Conservation (phyloP, 1,284 basidiomycete genomes). For the Ustilago shanxiensis region DNA sequence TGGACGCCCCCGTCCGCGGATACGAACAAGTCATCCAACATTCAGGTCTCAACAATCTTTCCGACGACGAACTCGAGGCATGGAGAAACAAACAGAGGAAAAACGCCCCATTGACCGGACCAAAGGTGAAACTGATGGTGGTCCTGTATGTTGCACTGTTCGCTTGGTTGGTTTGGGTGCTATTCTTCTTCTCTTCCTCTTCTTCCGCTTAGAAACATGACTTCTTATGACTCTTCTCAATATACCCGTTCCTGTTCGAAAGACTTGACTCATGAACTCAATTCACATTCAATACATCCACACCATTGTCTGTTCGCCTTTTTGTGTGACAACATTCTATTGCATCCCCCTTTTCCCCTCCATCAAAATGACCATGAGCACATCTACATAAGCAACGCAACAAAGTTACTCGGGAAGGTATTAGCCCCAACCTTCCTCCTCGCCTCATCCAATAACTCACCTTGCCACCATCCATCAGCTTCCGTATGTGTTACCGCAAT, state of each 20-base stretch:
- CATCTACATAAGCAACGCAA: constrained; percentile 73
- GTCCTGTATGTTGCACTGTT: constrained; percentile 57
- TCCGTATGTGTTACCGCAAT: constrained; percentile 92
- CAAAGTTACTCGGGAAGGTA: constrained; percentile 92
- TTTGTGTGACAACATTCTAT: not conserved
- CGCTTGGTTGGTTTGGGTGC: constrained; percentile 30
- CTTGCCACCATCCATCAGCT: constrained; percentile 95
- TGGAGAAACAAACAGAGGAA: constrained; percentile 57
- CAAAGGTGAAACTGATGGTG: constrained; percentile 49
- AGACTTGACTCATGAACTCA: not conserved
- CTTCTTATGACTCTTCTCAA: not conserved
- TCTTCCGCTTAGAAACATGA: not conserved
- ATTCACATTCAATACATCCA: not conserved
- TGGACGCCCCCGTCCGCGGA: constrained; percentile 74
- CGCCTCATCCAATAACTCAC: constrained; percentile 83
- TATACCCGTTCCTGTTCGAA: constrained; percentile 12
- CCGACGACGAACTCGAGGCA: constrained; percentile 64
- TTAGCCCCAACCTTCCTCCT: constrained; percentile 82
- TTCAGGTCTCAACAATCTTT: constrained; percentile 51
- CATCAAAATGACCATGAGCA: not conserved
- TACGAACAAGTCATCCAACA: constrained; percentile 71
- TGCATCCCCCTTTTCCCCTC: not conserved
- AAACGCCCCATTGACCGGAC: constrained; percentile 61
- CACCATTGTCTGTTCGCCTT: not conserved
- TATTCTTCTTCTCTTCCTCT: constrained; percentile 14